These are phyloP conservation scores for Metschnikowia peoriensis DNA, from an alignment of 805 yeast genomes.

Conservation along the genomic window DNA sequence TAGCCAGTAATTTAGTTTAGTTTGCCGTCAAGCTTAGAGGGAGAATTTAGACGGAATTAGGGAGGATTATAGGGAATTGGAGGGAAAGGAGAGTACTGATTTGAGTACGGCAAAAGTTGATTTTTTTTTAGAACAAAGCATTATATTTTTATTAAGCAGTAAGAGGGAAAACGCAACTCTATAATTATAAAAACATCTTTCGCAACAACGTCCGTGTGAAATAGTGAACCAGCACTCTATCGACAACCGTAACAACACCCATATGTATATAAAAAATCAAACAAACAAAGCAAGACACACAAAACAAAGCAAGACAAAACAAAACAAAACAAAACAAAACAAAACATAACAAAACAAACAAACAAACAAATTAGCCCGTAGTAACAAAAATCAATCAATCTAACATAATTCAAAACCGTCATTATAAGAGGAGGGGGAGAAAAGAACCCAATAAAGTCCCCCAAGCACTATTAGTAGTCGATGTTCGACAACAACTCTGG, in stretches of 20 bases:
- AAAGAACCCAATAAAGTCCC: not conserved
- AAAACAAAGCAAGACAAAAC: not conserved
- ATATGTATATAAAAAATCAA: not conserved
- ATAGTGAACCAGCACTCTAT: conserved; percentile 12
- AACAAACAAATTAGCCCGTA: not conserved
- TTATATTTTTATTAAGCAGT: not conserved
- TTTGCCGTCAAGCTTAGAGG: too few relatives aligned
- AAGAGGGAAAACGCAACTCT: not conserved
- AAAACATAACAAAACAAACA: too few relatives aligned
- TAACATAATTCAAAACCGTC: conserved; percentile 1
- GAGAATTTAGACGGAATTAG: too few relatives aligned
- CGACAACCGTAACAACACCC: conserved; percentile 3
- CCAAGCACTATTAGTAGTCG: conserved; percentile 1
- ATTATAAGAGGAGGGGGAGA: not conserved
- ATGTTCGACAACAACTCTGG: conserved; percentile 7
- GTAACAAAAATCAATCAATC: not conserved
- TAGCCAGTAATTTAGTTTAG: too few relatives aligned
- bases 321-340: not conserved
- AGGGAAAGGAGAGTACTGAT: too few relatives aligned
- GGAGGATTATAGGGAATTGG: too few relatives aligned
- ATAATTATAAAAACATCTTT: conserved; percentile 1
- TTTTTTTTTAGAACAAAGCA: too few relatives aligned
- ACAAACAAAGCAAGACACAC: not conserved
- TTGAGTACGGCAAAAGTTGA: too few relatives aligned
- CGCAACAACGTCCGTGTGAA: conserved; percentile 1